Base-by-base conservation (phyloP, 306 rosid species). In the Carpinus viminea region DNA sequence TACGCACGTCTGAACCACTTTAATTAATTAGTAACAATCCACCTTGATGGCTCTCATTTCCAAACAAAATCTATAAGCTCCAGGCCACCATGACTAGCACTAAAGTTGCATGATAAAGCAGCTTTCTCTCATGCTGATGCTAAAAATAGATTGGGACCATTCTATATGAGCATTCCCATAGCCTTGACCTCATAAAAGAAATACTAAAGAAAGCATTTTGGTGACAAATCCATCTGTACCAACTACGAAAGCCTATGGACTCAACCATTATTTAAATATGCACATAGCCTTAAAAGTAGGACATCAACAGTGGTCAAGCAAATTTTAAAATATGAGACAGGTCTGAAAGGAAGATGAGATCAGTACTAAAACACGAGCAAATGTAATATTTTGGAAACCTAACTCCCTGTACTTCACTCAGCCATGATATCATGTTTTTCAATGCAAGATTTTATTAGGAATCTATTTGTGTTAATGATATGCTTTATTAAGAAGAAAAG, bases 201-300 rank as follows among this genome's bases (percentile, higher is more conserved):
- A 53, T 52, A 60, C 64, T 79, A 73, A 66, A 80, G 60, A 83
- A 78, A 75, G 46, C 21, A 70, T 76, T 21, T 68, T 17, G 10
- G 57, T 38, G 73, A 80, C 81, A 74, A 81, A 34, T 76, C 83
- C 36, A 80, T 83, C 70, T 62, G 76, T 70, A 47, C 61, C 70
- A 77, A 77, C 86, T 87, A 81, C 83, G 79, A 72, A 79, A 69
- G 82, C 79, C 75, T 46, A 65, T 68, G 53, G 56, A 15, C 48
- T 70, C 56, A 53, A 76, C 55, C 70, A 78, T 72, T 86, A 76
- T 74, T 75, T 21, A 74, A 74, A n/a, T 46, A 79, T 59, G 69
- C 28, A 70, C 75, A 83, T 73, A 78, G 75, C 80, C 83, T 84
- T 85, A 80, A 85, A 91, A 87, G 89, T 77, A 75, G 81, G 76